Conservation (phyloP, 176 grass and related monocot species). For the Lolium multiflorum region DNA sequence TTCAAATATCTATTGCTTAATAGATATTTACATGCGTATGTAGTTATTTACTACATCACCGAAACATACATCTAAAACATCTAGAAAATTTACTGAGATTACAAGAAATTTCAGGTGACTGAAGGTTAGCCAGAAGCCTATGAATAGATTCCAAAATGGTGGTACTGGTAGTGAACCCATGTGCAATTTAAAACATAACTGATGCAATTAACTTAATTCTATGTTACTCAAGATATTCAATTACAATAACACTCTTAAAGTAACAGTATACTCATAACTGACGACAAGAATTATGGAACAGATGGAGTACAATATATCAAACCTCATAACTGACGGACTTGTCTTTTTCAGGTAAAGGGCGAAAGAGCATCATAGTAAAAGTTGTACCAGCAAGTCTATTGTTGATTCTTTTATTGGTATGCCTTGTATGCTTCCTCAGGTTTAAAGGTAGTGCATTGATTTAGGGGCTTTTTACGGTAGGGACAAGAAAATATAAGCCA, state of each 20-base stretch:
- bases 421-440: not conserved
- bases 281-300: not conserved
- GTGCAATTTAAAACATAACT: not conserved
- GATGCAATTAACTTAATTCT: not conserved
- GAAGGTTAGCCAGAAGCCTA: not conserved
- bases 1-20: too few relatives aligned
- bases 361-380: not conserved
- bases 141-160: not conserved
- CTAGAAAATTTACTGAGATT: not conserved
- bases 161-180: not conserved
- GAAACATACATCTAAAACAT: not conserved
- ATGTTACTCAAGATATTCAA: not conserved
- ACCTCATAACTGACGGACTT: not conserved
- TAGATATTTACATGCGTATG: too few relatives aligned
- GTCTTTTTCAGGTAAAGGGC: conserved; percentile 11
- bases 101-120: not conserved
- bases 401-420: not conserved
- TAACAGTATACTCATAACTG: not conserved
- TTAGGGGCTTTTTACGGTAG: not conserved
- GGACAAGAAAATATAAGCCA: too few relatives aligned
- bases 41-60: too few relatives aligned
- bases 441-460: not conserved
- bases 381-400: conserved; percentile 16
- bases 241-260: not conserved
- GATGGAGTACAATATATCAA: too few relatives aligned